A percentile compares a stretch with the other conserved stretches of the same genome.
Conservation (phyloP, 2,329 filamentous ascomycete species). For the Didymella sp. region DNA sequence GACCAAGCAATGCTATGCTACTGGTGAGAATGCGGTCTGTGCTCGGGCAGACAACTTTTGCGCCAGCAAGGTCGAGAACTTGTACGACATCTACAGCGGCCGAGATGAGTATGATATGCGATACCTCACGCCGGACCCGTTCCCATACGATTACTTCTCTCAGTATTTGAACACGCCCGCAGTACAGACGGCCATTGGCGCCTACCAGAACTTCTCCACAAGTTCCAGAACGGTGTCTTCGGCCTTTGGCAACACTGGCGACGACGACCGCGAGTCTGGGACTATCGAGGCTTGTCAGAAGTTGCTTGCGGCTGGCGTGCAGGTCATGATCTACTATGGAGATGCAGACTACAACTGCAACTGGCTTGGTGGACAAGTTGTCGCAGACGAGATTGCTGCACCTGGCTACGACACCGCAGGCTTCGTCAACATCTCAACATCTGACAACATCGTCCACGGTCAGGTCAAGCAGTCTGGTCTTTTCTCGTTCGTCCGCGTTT, state of each 20-base stretch:
- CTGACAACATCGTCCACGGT: conserved; percentile 58
- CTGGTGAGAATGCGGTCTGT: conserved; percentile 61
- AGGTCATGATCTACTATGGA: conserved; percentile 55
- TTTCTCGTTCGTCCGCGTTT: conserved; percentile 60
- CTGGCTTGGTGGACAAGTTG: conserved; percentile 55
- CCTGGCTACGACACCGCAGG: conserved; percentile 55
- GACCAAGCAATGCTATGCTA: conserved; percentile 62
- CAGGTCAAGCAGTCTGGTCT: conserved; percentile 60
- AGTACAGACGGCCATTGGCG: conserved; percentile 66
- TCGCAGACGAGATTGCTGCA: conserved; percentile 51
- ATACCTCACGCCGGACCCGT: conserved; percentile 62
- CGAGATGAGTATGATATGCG: conserved; percentile 68
- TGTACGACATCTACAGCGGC: conserved; percentile 60
- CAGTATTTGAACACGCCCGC: conserved; percentile 65
- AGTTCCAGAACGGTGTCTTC: conserved; percentile 53
- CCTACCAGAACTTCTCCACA: conserved; percentile 64
- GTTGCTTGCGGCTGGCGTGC: conserved; percentile 51
- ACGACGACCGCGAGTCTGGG: conserved; percentile 56
- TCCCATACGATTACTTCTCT: conserved; percentile 63
- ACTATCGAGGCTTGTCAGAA: conserved; percentile 52
- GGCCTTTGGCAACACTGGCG: conserved; percentile 58
- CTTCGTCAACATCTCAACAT: conserved; percentile 56
- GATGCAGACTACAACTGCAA: conserved; percentile 60
- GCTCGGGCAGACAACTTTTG: conserved; percentile 64
- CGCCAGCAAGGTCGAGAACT: conserved; percentile 58